Percentiles rank a stretch among this genome's conserved stretches.
Conservation (phyloP, 2,329 filamentous ascomycete species). For the Paramyrothecium roridum region DNA sequence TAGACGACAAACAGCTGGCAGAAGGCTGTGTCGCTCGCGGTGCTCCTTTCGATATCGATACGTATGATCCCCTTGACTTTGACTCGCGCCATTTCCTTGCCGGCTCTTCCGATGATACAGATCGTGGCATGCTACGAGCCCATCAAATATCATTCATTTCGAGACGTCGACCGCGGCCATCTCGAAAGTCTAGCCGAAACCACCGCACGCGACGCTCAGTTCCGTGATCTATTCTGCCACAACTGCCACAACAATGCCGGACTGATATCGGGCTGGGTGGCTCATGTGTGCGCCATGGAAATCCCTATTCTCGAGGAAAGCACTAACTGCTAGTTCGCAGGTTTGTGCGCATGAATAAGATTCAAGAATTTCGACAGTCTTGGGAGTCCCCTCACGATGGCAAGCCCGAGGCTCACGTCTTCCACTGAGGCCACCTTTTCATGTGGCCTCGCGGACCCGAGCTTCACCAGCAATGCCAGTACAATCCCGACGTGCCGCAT, state of each 20-base stretch:
- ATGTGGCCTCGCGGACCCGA: neutral
- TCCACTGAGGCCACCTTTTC: neutral
- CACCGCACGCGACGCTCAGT: neutral
- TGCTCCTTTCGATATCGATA: constrained; percentile 9
- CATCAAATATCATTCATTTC: neutral
- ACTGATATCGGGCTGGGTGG: neutral
- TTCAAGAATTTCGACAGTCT: neutral
- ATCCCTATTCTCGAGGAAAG: neutral
- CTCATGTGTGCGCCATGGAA: neutral
- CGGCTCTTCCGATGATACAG: neutral
- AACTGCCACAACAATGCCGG: neutral
- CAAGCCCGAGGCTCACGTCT: neutral
- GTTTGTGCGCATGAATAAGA: neutral
- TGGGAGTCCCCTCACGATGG: neutral
- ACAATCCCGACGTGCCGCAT: constrained; percentile 3
- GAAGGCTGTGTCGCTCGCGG: neutral
- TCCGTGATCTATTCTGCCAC: neutral
- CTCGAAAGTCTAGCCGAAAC: neutral
- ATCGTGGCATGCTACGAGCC: neutral
- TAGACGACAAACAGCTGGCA: neutral
- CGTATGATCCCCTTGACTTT: constrained; percentile 9
- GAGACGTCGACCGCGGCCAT: neutral
- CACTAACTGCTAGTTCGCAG: neutral
- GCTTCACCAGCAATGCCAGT: neutral
- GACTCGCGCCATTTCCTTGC: constrained; percentile 9